These are phyloP conservation scores for Athelia sp. DNA, from an alignment of 1,284 basidiomycete species.

Conservation along the genomic window DNA sequence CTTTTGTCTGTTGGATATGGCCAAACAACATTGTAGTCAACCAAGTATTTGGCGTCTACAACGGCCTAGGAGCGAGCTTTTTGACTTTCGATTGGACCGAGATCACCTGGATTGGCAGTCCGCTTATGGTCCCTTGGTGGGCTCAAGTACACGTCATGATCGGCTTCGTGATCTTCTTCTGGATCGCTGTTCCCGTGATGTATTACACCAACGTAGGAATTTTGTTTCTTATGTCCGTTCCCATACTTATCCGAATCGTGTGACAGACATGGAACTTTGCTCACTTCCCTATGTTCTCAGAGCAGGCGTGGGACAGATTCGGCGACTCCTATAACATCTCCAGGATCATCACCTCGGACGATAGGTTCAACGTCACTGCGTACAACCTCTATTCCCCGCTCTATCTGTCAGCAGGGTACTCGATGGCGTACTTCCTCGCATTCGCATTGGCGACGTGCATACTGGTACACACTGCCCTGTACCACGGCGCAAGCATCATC, in stretches of 20 bases:
- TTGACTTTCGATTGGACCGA: slow-evolving; percentile 96
- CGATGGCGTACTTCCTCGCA: slow-evolving; percentile 85
- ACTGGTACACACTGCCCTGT: slow-evolving; percentile 84
- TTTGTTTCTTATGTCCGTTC: slow-evolving; percentile 5
- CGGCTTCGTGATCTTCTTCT: slow-evolving; percentile 88
- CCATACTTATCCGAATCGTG: background rate
- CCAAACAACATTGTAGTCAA: slow-evolving; percentile 84
- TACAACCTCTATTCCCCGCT: slow-evolving; percentile 88
- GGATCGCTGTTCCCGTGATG: slow-evolving; percentile 83
- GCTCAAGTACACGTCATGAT: slow-evolving; percentile 87
- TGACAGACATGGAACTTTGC: slow-evolving; percentile 73
- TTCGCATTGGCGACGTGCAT: slow-evolving; percentile 85
- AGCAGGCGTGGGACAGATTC: slow-evolving; percentile 77
- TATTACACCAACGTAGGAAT: slow-evolving; percentile 86
- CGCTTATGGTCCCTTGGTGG: slow-evolving; percentile 97
- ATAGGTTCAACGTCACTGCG: slow-evolving; percentile 69
- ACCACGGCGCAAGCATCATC: slow-evolving; percentile 79
- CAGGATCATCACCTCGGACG: slow-evolving; percentile 60
- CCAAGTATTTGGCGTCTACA: slow-evolving; percentile 83
- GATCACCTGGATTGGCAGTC: slow-evolving; percentile 87
- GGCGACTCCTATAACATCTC: slow-evolving; percentile 76
- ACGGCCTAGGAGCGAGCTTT: slow-evolving; percentile 85
- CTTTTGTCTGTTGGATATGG: slow-evolving; percentile 91
- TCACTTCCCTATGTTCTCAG: slow-evolving; percentile 81
- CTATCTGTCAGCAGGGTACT: slow-evolving; percentile 85